Evolutionary conservation across 2,329 filamentous ascomycete genomes (phyloP).

Genomic region (Sphaceloma murrayae): DNA sequence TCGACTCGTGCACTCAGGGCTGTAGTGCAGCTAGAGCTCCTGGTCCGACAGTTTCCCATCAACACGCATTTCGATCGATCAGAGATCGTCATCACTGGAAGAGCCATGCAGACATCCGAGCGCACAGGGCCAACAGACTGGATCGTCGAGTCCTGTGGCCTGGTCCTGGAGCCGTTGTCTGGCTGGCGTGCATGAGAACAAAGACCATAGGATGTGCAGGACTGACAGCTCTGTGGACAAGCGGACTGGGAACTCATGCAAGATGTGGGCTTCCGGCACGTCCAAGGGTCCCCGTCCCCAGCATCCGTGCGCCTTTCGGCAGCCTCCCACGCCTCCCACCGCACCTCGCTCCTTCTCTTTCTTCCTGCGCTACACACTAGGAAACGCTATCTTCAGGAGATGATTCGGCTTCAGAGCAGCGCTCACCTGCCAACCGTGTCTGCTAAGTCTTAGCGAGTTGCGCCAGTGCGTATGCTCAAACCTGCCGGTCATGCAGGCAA

Average conservation of each 20-base stretch:
- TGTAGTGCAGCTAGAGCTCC: neutral
- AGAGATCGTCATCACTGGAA: neutral
- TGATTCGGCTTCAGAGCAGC: slow-evolving; percentile 1
- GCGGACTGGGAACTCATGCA: too few species aligned
- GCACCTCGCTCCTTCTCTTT: slow-evolving; percentile 6
- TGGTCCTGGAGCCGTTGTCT: neutral
- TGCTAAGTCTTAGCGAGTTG: slow-evolving; percentile 1
- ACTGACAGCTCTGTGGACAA: slow-evolving; percentile 3
- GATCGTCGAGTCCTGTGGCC: slow-evolving; percentile 4
- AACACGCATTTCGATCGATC: too few species aligned
- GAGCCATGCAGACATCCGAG: slow-evolving; percentile 5
- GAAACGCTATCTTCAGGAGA: slow-evolving; percentile 2
- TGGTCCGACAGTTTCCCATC: slow-evolving; percentile 1
- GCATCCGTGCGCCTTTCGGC: slow-evolving; percentile 8
- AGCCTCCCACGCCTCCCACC: slow-evolving; percentile 3
- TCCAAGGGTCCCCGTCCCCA: too few species aligned
- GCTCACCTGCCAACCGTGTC: neutral
- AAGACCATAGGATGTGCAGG: slow-evolving; percentile 5
- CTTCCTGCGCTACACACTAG: neutral
- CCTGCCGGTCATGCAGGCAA: slow-evolving; percentile 2
- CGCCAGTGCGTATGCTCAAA: slow-evolving; percentile 2
- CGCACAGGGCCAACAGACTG: slow-evolving; percentile 5
- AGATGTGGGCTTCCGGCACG: slow-evolving; percentile 9
- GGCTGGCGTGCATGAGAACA: neutral
- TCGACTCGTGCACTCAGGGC: slow-evolving; percentile 11